phyloP scores from a whole-genome alignment of 1,284 basidiomycete species.

The Sutorius eximius region DNA sequence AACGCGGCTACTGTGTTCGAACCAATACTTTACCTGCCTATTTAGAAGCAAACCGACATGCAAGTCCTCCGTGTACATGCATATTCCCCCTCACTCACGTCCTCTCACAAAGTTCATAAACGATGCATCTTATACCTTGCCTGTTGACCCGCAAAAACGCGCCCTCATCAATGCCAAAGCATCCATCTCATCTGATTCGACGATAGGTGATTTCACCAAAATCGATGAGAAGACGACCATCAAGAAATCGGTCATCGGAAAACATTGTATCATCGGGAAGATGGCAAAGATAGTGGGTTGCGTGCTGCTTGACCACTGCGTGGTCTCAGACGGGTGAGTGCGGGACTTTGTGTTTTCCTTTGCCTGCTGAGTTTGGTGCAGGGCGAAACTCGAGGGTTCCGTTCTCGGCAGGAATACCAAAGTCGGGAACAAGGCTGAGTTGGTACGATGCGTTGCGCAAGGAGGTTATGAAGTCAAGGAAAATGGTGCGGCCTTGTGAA shows the following conservation, averaged over 20 bases:
- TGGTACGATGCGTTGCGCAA: constrained; percentile 86
- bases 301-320: constrained; percentile 87
- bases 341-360: neutral
- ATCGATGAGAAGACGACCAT: constrained; percentile 84
- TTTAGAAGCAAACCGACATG: constrained; percentile 81
- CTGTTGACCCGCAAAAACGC: constrained; percentile 59
- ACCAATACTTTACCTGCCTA: constrained; percentile 84
- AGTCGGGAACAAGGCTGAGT: constrained; percentile 77
- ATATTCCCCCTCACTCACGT: constrained; percentile 1
- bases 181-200: constrained; percentile 84
- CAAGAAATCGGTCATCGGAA: constrained; percentile 87
- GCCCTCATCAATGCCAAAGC: constrained; percentile 74
- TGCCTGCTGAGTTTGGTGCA: constrained; percentile 33
- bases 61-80: constrained; percentile 31
- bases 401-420: constrained; percentile 83
- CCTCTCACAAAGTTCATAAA: constrained; percentile 47
- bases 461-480: constrained; percentile 80
- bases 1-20: constrained; percentile 66
- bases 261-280: constrained; percentile 86
- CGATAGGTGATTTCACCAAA: constrained; percentile 79
- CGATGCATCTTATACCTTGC: constrained; percentile 52
- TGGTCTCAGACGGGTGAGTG: constrained; percentile 80
- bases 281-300: constrained; percentile 86
- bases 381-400: constrained; percentile 87
- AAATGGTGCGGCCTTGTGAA: constrained; percentile 52